Base-by-base conservation (phyloP, 495 filamentous ascomycete genomes). In the Talaromyces nanjingensis region DNA sequence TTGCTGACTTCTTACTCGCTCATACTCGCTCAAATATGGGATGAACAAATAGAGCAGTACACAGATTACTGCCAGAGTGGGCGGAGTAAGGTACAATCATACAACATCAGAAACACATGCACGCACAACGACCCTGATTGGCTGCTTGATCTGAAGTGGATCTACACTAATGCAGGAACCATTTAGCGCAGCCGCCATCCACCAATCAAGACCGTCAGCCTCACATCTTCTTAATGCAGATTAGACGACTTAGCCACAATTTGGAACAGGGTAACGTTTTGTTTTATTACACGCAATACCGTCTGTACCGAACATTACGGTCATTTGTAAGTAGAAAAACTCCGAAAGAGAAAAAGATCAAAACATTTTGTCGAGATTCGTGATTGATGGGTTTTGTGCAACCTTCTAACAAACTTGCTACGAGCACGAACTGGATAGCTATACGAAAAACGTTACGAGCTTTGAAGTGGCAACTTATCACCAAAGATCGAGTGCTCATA, bases 121-220 rank as follows among this genome's bases (percentile, higher is more conserved):
- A n/a, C n/a, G n/a, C n/a, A n/a, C 34, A 39, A 39, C 34, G 16
- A 42, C 37, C 47, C 37, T 42, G 53, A 56, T 8, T 56, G 53
- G 53, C 53, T 29, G 53, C 1, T 14, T 56, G 16, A 29, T 16
- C 16, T 56, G 24, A n/a, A 27, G 53, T 56, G 53, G 53, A 6
- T 29, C 11, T 6, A 16, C 24, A 22, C 53, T 56, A 56, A 56
- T 56, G 53, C 53, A 56, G 53, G 53, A 56, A 56, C 53, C 53
- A 27, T 14, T 12, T 27, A 31, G 53, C 20, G 8, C 52, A 25
- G 18, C 7, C 2, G 4, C 7, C 16, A 1, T 2, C 8, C 14
- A 20, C 53, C 53, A 56, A 56, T 56, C 9, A 55, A 5, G 4
- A 14, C 22, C 3, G 11, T 27, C 22, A 20, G 45, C 45, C 18